These are phyloP conservation scores for Yamadazyma dushanensis DNA, from an alignment of 1,139 yeast species.

Conservation along the genomic window DNA sequence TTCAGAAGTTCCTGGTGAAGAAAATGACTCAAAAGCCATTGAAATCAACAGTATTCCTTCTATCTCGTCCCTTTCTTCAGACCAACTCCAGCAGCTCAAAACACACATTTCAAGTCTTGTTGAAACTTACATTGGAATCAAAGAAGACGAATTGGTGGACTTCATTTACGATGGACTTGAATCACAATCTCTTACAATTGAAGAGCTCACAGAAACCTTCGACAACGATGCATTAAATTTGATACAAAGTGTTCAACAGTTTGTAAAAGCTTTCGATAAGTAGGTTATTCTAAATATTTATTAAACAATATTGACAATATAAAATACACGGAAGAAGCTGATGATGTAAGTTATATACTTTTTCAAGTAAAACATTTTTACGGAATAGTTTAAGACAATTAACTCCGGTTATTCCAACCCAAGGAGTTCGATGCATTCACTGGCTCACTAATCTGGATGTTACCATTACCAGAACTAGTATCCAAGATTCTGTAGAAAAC, in stretches of 20 bases:
- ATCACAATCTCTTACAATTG: constrained; percentile 27
- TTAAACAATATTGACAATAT: constrained; percentile 5
- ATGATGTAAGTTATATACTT: neutral
- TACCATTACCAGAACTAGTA: constrained; percentile 16
- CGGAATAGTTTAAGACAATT: neutral
- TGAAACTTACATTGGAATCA: constrained; percentile 53
- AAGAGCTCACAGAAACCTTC: constrained; percentile 51
- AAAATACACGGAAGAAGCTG: constrained; percentile 5
- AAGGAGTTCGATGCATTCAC: constrained; percentile 48
- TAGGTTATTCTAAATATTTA: constrained; percentile 9
- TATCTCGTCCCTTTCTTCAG: constrained; percentile 1
- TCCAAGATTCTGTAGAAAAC: constrained; percentile 33
- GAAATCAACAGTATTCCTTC: constrained; percentile 2
- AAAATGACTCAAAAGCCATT: neutral
- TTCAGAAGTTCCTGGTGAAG: neutral
- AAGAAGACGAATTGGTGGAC: constrained; percentile 50
- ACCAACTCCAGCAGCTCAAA: constrained; percentile 20
- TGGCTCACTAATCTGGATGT: constrained; percentile 42
- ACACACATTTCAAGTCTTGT: constrained; percentile 40
- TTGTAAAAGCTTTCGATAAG: neutral
- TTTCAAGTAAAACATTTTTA: neutral
- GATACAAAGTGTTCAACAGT: constrained; percentile 36
- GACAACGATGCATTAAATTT: constrained; percentile 56
- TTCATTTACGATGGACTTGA: constrained; percentile 41
- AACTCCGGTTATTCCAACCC: constrained; percentile 35